Conservation (phyloP, 148 eudicot species). For the Polygonum aviculare region DNA sequence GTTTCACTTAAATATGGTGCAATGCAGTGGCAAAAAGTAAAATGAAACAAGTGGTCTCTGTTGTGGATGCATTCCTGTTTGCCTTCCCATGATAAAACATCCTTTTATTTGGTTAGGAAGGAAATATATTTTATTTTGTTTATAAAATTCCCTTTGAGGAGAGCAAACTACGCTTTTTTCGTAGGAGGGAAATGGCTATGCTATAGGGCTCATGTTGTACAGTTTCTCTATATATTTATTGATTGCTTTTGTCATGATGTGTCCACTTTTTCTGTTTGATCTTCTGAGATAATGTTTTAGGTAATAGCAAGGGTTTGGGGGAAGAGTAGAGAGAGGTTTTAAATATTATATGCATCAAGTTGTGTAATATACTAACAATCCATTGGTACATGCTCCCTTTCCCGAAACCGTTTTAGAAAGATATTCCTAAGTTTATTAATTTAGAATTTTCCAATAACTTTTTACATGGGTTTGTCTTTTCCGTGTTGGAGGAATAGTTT, state of each 20-base stretch:
- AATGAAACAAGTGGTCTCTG: not conserved
- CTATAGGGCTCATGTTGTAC: not conserved
- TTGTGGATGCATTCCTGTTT: not conserved
- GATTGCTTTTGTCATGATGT: not conserved
- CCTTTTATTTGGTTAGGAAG: not conserved
- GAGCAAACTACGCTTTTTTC: not conserved
- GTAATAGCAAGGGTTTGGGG: not conserved
- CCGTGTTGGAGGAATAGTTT: too few relatives aligned
- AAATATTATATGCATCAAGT: not conserved
- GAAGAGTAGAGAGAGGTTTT: not conserved
- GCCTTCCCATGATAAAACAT: not conserved
- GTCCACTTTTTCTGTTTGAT: not conserved
- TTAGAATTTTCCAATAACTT: too few relatives aligned
- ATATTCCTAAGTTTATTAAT: not conserved
- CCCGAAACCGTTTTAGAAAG: not conserved
- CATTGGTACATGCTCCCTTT: not conserved
- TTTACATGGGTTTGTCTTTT: too few relatives aligned
- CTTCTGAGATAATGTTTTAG: not conserved
- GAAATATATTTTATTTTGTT: not conserved
- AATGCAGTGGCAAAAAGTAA: not conserved
- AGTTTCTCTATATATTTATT: not conserved
- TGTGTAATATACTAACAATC: not conserved
- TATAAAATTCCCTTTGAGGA: not conserved
- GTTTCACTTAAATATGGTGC: not conserved
- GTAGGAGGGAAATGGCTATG: conserved; percentile 1